Evolutionary conservation across 208 protist species (phyloP), one percentile per base, ranked within the genome.

Genomic region (Tritrichomonas musculus): DNA sequence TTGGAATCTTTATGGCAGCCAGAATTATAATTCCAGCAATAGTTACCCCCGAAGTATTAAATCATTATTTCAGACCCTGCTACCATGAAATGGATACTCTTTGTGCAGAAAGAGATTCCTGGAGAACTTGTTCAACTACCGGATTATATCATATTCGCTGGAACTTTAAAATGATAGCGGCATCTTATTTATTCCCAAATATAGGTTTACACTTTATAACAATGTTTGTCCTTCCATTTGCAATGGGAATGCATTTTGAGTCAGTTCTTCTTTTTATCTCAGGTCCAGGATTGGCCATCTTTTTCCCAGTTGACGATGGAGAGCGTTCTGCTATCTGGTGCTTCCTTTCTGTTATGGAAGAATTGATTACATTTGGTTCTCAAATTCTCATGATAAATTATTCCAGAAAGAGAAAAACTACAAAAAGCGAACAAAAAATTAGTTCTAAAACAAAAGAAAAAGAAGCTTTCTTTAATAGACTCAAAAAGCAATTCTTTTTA

Each of bases 211-310:
- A 82, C 41, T 82, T 82, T 41, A 0, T 82, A 14, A 47, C n/a
- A 33, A 82, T 82, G 73, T 82, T 82, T 36, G 73, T 82, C 50
- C 39, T 41, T 50, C 73, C 73, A n/a, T n/a, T n/a, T n/a, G n/a
- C n/a, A n/a, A n/a, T n/a, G n/a, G n/a, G n/a, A n/a, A n/a, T n/a
- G n/a, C 47, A 47, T 82, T 20, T 49, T 14, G n/a, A 50, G 33
- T 49, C 73, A 50, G 41, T 82, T 44, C 17, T 82, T 30, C 25
- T 82, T 3, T 82, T 82, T 41, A 20, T 47, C 13, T 53, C 73
- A 33, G 73, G 73, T 22, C 73, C 73, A 50, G 25, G 47, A 20
- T 53, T 82, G 9, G 14, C 69, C 1, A 25, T 30, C 41, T 41
- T 82, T 41, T 82, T 82, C 73, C 30, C 8, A 9, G 20, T 82